Evolutionary conservation across 2,329 filamentous ascomycete species (phyloP), one percentile per base, ranked within the genome.

Genomic region (Raffaelea deltoideospora): DNA sequence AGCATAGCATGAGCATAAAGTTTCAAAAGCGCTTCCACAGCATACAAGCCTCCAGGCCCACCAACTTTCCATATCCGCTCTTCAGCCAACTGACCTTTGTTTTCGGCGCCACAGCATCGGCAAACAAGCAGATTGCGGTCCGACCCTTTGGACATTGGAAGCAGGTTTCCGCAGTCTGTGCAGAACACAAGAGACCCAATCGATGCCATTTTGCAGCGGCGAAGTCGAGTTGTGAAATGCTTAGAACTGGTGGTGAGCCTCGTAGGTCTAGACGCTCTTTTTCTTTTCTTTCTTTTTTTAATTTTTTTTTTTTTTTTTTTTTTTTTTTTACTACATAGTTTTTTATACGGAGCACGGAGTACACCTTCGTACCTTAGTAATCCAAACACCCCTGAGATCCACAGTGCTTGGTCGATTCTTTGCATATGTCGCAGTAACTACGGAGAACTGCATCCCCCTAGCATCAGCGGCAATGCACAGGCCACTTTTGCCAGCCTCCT

Each of bases 171-270:
- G 57, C 88, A 96, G 54, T 87, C 83, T 37, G 71, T 83, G 64
- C 88, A 96, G 58, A 96, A 96, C 26, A 94, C 78, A 29, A 96
- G 67, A 36, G 86, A 88, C 38, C 86, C 88, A 47, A 95, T 86
- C 15, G 83, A 77, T 45, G 87, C 76, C 88, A 95, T 95, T 35
- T 19, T 18, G 11, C 5, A 4, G 26, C 8, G 4, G n/a, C 13
- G 8, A 14, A 10, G n/a, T 18, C 18, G 24, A 30, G 26, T n/a
- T 7, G 15, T n/a, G 14, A 18, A 15, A 29, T 13, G n/a, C n/a
- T n/a, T n/a, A n/a, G n/a, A n/a, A n/a, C n/a, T n/a, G n/a, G n/a
- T n/a, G n/a, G n/a, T n/a, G n/a, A n/a, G n/a, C n/a, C n/a, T n/a
- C n/a, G n/a, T n/a, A n/a, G n/a, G n/a, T n/a, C n/a, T n/a, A n/a